phyloP scores from a whole-genome alignment of 805 yeast genomes.

The Maudiozyma turicensis region DNA sequence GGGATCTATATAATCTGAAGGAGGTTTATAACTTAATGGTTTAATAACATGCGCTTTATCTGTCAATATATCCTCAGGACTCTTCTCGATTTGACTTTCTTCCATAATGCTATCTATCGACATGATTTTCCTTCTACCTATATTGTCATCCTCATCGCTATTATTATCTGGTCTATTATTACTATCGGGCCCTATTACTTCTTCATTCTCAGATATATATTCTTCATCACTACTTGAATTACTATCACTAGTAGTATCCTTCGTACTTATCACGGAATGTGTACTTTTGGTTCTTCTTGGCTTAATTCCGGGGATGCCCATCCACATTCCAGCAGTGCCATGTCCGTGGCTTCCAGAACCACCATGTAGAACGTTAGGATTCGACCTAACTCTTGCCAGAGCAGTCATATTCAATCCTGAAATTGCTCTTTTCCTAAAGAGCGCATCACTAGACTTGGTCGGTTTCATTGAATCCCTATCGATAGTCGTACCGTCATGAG shows the following conservation, averaged over 20 bases:
- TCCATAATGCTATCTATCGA: constrained; percentile 23
- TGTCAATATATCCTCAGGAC: not conserved
- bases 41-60: not conserved
- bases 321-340: constrained; percentile 3
- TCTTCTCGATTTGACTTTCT: not conserved
- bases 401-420: constrained; percentile 29
- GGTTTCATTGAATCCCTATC: constrained; percentile 7
- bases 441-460: constrained; percentile 23
- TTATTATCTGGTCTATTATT: constrained; percentile 8
- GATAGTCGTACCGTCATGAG: constrained; percentile 18
- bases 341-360: constrained; percentile 1
- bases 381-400: constrained; percentile 19
- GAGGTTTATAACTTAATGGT: constrained; percentile 14
- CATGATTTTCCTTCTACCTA: constrained; percentile 32
- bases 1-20: constrained; percentile 2
- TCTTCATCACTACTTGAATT: constrained; percentile 28
- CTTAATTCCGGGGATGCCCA: constrained; percentile 18
- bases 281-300: constrained; percentile 23
- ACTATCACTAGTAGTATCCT: constrained; percentile 13
- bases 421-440: constrained; percentile 19
- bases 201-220: constrained; percentile 30
- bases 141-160: not conserved
- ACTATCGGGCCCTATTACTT: constrained; percentile 2
- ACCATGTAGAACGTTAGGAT: constrained; percentile 7
- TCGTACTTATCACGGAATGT: constrained; percentile 22